Evolutionary conservation across 176 grass and related monocot genomes (phyloP).

Genomic region (Phoenix roebelenii): DNA sequence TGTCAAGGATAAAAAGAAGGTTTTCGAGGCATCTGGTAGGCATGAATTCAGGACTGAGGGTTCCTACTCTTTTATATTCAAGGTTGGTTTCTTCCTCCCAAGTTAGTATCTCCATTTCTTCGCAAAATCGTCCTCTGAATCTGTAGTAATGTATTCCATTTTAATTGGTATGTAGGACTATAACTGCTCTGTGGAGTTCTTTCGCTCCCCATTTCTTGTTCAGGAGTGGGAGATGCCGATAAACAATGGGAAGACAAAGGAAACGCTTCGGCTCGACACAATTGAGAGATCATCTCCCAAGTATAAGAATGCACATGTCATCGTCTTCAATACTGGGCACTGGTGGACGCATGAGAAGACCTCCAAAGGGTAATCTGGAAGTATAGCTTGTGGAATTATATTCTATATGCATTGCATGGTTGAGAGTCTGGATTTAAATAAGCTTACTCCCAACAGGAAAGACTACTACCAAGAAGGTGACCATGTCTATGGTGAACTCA

Average conservation of each 20-base stretch:
- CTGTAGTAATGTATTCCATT: too few species aligned
- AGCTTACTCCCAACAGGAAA: conserved; percentile 30
- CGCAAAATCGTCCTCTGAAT: too few species aligned
- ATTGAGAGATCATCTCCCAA: conserved; percentile 34
- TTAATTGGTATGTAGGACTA: conserved; percentile 43
- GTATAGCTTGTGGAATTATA: too few species aligned
- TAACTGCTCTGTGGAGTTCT: conserved; percentile 87
- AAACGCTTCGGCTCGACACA: conserved; percentile 78
- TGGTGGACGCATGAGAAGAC: conserved; percentile 99
- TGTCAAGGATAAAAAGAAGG: conserved; percentile 49
- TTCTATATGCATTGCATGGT: too few species aligned
- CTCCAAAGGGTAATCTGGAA: conserved; percentile 53
- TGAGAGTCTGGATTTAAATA: too few species aligned
- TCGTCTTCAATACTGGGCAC: conserved; percentile 88
- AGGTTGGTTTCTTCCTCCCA: conserved; percentile 9
- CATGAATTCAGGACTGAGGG: conserved; percentile 49
- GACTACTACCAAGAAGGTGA: conserved; percentile 89
- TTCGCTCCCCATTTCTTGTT: conserved; percentile 75
- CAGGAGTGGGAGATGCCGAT: conserved; percentile 55
- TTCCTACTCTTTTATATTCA: conserved; percentile 72
- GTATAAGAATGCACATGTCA: conserved; percentile 70
- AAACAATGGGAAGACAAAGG: conserved; percentile 33
- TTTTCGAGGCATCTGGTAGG: conserved; percentile 76
- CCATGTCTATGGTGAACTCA: conserved; percentile 46
- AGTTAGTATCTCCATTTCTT: too few species aligned